phyloP scores from a whole-genome alignment of 805 yeast species.

The Nakazawaea pomicola region DNA sequence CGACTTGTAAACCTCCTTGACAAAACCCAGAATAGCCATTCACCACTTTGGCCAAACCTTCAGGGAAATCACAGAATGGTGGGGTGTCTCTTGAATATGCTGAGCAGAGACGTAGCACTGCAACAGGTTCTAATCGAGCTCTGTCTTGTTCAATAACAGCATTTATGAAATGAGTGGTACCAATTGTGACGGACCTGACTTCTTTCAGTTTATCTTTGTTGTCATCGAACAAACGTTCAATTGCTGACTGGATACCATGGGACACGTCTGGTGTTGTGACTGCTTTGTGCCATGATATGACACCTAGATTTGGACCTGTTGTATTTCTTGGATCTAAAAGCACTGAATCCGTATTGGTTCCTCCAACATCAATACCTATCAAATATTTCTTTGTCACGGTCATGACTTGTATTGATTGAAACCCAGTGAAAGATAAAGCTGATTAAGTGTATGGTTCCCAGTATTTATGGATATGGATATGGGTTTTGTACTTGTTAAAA shows the following conservation, averaged over 20 bases:
- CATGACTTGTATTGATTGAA: constrained; percentile 2
- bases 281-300: constrained; percentile 37
- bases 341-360: constrained; percentile 47
- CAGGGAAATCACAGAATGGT: constrained; percentile 43
- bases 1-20: constrained; percentile 39
- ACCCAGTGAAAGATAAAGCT: too few relatives aligned
- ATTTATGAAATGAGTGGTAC: constrained; percentile 48
- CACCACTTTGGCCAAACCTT: constrained; percentile 28
- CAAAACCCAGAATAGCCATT: constrained; percentile 31
- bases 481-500: too few relatives aligned
- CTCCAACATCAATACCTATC: constrained; percentile 49
- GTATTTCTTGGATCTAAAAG: constrained; percentile 32
- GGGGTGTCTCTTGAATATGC: constrained; percentile 32
- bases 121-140: constrained; percentile 37
- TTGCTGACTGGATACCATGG: constrained; percentile 35
- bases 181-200: constrained; percentile 40
- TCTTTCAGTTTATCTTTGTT: constrained; percentile 21
- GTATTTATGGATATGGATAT: too few relatives aligned
- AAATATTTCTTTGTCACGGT: constrained; percentile 15
- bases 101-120: constrained; percentile 40
- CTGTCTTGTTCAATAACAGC: constrained; percentile 43
- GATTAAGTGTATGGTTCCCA: too few relatives aligned
- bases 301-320: constrained; percentile 23
- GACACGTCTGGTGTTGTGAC: constrained; percentile 40
- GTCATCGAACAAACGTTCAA: constrained; percentile 26